Conservation (phyloP, 441 rosid genomes). For the Francoa sonchifolia region DNA sequence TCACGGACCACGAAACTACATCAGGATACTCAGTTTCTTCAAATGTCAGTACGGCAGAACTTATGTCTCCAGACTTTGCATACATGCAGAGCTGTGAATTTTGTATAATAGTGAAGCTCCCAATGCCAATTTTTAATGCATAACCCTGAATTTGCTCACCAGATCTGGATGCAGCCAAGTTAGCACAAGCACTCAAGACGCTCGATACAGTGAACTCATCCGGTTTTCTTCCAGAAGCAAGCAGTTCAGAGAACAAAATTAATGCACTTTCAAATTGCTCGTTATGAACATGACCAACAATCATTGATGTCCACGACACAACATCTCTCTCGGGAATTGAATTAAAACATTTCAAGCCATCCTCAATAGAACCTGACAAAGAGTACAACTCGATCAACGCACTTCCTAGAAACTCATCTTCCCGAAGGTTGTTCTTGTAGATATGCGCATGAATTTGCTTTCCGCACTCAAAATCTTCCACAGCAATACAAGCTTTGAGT, state of each 20-base stretch:
- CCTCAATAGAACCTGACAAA: conserved; percentile 26
- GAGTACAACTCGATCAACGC: conserved; percentile 40
- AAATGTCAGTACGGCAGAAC: conserved; percentile 19
- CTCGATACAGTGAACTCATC: conserved; percentile 39
- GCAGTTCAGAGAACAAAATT: conserved; percentile 29
- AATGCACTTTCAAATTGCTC: conserved; percentile 27
- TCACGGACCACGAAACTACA: conserved; percentile 39
- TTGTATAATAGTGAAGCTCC: conserved; percentile 27
- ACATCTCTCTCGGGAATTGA: conserved; percentile 30
- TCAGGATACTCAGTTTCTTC: conserved; percentile 26
- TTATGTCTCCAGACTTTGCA: conserved; percentile 39
- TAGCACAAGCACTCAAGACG: conserved; percentile 41
- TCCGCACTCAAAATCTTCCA: conserved; percentile 27
- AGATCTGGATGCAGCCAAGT: conserved; percentile 25
- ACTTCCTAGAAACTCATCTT: conserved; percentile 42
- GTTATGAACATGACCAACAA: conserved; percentile 29
- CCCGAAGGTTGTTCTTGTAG: conserved; percentile 32
- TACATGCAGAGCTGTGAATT: conserved; percentile 41
- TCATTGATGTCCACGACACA: conserved; percentile 45
- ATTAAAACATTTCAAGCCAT: conserved; percentile 32
- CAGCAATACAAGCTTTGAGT: conserved; percentile 29
- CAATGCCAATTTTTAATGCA: conserved; percentile 28
- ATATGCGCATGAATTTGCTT: conserved; percentile 37
- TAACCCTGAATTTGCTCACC: conserved; percentile 40
- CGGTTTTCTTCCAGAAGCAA: conserved; percentile 24